Evolutionary conservation across 2,329 filamentous ascomycete genomes (phyloP), one percentile per base, ranked within the genome.

Genomic region (Diaporthe longicolla): DNA sequence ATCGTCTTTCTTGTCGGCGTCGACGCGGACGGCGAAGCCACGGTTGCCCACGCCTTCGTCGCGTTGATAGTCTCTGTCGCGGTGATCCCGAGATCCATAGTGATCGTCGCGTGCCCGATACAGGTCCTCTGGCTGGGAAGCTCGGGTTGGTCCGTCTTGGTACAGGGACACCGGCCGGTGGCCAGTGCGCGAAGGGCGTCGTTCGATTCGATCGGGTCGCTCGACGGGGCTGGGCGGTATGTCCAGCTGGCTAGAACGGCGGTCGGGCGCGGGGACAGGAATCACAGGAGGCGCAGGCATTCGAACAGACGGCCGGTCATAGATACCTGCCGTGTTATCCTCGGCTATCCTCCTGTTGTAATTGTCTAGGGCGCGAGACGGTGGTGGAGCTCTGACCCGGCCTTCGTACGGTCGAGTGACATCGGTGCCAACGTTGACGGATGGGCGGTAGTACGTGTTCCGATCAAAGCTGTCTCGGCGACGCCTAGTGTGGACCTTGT

Each of bases 301-400:
- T 68, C 87, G 85, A 57, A 83, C 81, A 0, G 82, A 82, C 8
- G 87, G 83, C 37, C 85, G 80, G 32, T 89, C 87, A 75, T 89
- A 90, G 9, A 83, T 79, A 7, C 82, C 81, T 21, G 81, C 78
- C 61, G 82, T 80, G 3, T 82, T n/a, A 13, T 76, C 74, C n/a
- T 76, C 79, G 4, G 79, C 80, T 9, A 82, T 71, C 21, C 78
- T 79, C 73, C 88, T 85, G 77, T 89, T 89, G 76, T 94, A 89
- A 82, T 90, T 93, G 78, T 94, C 93, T 76, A 95, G 90, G 0
- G 92, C 93, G 77, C 92, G 87, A 4, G 91, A 93, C 7, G 91
- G 90, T 6, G 92, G 92, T 13, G 93, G 93, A 0, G 88, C 87
- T 43, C 88, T 81, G 37, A 75, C 78, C 50, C 82, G 81, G n/a